Conservation (phyloP, 371 early-diverging fungal species). For the Dichotomocladium elegans region DNA sequence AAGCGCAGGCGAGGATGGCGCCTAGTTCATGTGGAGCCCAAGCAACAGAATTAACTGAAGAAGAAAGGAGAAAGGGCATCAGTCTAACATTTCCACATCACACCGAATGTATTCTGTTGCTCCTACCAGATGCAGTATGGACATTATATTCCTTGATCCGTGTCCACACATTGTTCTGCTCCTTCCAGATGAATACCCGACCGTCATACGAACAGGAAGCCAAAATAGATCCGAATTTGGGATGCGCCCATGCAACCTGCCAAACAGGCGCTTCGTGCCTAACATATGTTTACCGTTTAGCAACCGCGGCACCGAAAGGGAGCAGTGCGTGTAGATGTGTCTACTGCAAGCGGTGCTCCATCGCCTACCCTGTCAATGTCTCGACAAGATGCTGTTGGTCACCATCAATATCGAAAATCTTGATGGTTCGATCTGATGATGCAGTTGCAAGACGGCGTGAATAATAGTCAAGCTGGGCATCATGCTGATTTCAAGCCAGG, state of each 20-base stretch:
- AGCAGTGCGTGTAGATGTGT: conserved; percentile 4
- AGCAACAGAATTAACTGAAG: conserved; percentile 86
- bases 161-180: conserved; percentile 81
- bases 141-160: conserved; percentile 86
- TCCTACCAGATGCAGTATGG: conserved; percentile 84
- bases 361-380: conserved; percentile 70
- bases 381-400: conserved; percentile 77
- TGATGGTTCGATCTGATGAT: conserved; percentile 93
- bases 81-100: not conserved
- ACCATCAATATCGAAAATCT: conserved; percentile 87
- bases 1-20: conserved; percentile 87
- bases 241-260: conserved; percentile 99
- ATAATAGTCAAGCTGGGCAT: conserved; percentile 97
- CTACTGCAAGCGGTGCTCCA: not conserved
- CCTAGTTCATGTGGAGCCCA: conserved; percentile 98
- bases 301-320: no score
- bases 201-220: conserved; percentile 97
- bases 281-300: no score
- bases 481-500: conserved; percentile 69
- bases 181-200: conserved; percentile 93
- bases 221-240: conserved; percentile 92
- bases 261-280: conserved; percentile 98
- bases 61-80: not conserved
- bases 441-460: conserved; percentile 95
- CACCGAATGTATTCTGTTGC: not conserved